Percentiles rank a stretch among this genome's conserved stretches.
These are phyloP conservation scores for Teratosphaeriaceae sp. DNA, from an alignment of 2,329 filamentous ascomycete genomes.

Conservation along the genomic window DNA sequence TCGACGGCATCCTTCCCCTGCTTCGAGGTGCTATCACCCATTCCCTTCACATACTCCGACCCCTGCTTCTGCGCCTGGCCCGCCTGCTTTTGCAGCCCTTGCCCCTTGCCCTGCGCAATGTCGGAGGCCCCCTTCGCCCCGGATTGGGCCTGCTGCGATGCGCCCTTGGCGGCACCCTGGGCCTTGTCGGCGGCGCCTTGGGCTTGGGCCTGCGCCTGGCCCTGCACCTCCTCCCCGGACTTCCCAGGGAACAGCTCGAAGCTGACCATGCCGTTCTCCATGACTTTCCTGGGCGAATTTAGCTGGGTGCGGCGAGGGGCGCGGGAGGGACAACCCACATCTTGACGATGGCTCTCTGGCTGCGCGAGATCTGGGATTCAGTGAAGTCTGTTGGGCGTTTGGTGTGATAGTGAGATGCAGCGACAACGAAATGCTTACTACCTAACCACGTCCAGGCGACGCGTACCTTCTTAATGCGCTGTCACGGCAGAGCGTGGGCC, in stretches of 20 bases:
- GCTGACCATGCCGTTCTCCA: constrained; percentile 10
- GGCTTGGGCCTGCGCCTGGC: constrained; percentile 6
- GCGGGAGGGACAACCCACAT: neutral
- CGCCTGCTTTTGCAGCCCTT: constrained; percentile 7
- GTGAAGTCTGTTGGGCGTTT: too few relatives aligned
- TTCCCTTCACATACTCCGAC: constrained; percentile 8
- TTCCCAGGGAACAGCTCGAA: constrained; percentile 10
- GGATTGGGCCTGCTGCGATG: neutral
- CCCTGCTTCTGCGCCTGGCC: constrained; percentile 12
- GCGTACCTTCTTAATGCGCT: too few relatives aligned
- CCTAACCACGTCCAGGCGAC: too few relatives aligned
- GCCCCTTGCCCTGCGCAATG: neutral
- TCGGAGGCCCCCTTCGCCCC: neutral
- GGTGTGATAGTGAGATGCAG: too few relatives aligned
- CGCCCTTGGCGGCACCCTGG: constrained; percentile 8
- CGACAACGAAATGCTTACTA: too few relatives aligned
- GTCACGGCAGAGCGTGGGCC: too few relatives aligned
- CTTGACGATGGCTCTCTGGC: neutral
- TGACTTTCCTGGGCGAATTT: constrained; percentile 9
- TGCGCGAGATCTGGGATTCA: neutral
- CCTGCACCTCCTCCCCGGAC: constrained; percentile 4
- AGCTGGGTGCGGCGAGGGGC: too few relatives aligned
- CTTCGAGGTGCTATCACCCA: constrained; percentile 7
- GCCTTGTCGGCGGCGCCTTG: too few relatives aligned
- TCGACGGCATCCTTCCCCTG: constrained; percentile 8